A percentile compares a stretch with the other conserved stretches of the same genome.
These are phyloP conservation scores for Eudorina sp. DNA, from an alignment of 139 green algal species.

Conservation along the genomic window DNA sequence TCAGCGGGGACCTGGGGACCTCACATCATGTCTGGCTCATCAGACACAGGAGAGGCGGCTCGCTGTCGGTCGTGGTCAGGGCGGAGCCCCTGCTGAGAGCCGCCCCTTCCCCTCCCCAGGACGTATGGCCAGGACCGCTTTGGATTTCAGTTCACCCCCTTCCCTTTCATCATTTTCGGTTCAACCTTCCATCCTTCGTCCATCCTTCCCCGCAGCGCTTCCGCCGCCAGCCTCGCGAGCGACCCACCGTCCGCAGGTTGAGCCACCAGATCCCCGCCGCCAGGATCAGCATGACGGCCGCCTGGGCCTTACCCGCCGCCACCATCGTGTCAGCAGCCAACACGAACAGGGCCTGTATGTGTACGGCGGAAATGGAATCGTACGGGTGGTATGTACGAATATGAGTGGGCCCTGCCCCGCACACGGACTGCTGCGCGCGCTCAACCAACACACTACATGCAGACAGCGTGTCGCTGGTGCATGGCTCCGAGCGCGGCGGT, in stretches of 20 bases:
- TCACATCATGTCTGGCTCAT: neutral
- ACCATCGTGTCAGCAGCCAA: neutral
- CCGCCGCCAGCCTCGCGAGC: neutral
- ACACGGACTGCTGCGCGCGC: no score
- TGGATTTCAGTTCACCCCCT: no score
- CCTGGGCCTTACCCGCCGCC: neutral
- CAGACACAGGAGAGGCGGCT: neutral
- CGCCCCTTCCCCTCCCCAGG: neutral
- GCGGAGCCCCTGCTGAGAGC: no score
- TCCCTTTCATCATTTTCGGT: no score
- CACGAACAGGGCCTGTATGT: neutral
- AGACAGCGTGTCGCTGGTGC: no score
- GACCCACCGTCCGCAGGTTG: neutral
- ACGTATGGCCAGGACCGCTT: no score
- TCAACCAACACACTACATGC: no score
- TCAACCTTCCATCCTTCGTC: neutral
- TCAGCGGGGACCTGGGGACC: neutral
- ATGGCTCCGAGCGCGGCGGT: no score
- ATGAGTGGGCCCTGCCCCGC: no score
- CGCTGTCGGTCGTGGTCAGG: no score
- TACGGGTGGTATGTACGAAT: no score
- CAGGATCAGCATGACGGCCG: neutral
- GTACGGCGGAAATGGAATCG: no score
- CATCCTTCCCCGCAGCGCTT: neutral
- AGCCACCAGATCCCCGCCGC: neutral